These are phyloP conservation scores for Sclerotinia glacialis DNA, from an alignment of 2,329 filamentous ascomycete species.

Conservation along the genomic window DNA sequence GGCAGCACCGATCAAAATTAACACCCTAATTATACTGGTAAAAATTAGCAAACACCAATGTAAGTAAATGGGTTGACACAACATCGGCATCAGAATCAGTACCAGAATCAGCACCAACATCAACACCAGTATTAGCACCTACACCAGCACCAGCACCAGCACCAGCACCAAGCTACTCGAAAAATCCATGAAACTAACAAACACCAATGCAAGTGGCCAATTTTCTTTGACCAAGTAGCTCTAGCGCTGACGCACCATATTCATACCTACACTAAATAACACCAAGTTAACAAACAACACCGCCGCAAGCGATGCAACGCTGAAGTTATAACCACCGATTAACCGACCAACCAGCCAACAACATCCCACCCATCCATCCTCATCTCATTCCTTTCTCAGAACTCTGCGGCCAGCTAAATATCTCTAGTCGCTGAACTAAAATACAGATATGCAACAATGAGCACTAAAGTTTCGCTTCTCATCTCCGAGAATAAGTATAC, in stretches of 20 bases:
- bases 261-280: neutral
- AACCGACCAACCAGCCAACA: neutral
- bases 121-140: neutral
- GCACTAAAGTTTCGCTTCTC: neutral
- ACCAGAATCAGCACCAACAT: neutral
- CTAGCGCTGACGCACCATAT: neutral
- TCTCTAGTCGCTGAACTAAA: neutral
- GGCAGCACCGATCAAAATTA: no score
- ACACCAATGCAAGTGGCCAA: neutral
- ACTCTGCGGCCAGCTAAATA: neutral
- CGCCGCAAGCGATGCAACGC: constrained; percentile 3
- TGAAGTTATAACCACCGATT: neutral
- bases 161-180: neutral
- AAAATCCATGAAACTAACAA: neutral
- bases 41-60: neutral
- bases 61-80: neutral
- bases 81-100: neutral
- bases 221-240: neutral
- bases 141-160: neutral
- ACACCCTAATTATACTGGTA: neutral
- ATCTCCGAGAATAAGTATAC: neutral
- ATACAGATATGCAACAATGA: neutral
- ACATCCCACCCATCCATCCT: constrained; percentile 1
- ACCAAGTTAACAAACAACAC: neutral
- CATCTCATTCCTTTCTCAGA: neutral